Conservation (phyloP, 352 stramenopile genomes). For the Phytopythium sindhum region DNA sequence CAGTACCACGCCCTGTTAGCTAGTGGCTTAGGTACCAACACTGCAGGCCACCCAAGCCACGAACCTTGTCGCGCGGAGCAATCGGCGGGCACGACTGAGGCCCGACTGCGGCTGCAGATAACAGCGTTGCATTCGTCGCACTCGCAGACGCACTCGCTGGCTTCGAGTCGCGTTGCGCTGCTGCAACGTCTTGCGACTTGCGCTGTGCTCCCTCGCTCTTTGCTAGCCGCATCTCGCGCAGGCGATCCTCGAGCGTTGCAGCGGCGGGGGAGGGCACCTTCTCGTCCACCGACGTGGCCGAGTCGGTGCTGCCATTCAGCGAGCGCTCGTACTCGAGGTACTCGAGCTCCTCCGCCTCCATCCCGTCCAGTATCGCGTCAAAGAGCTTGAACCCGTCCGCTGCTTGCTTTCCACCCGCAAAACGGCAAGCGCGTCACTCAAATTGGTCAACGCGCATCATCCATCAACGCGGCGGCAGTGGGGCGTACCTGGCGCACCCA, state of each 20-base stretch:
- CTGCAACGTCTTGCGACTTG: constrained; percentile 13
- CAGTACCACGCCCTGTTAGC: neutral
- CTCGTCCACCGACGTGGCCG: constrained; percentile 10
- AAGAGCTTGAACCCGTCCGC: constrained; percentile 58
- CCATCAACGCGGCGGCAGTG: neutral
- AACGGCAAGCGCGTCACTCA: neutral
- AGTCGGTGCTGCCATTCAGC: constrained; percentile 21
- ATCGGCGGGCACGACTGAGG: constrained; percentile 9
- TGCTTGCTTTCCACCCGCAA: constrained; percentile 47
- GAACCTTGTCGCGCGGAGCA: constrained; percentile 23
- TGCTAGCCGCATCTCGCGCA: constrained; percentile 46
- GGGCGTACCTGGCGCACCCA: constrained; percentile 56
- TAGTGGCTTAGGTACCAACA: neutral
- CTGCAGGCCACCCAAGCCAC: neutral
- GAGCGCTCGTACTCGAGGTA: constrained; percentile 55
- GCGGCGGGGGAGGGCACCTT: constrained; percentile 14
- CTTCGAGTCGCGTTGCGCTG: neutral
- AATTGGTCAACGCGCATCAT: neutral
- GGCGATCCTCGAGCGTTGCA: constrained; percentile 41
- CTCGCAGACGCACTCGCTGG: neutral
- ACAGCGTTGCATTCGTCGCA: neutral
- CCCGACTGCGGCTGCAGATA: neutral
- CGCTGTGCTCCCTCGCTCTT: constrained; percentile 21
- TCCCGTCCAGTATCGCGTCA: constrained; percentile 75
- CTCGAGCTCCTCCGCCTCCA: constrained; percentile 64